phyloP scores from a whole-genome alignment of 2,329 filamentous ascomycete species.

The Colletotrichum sp. region DNA sequence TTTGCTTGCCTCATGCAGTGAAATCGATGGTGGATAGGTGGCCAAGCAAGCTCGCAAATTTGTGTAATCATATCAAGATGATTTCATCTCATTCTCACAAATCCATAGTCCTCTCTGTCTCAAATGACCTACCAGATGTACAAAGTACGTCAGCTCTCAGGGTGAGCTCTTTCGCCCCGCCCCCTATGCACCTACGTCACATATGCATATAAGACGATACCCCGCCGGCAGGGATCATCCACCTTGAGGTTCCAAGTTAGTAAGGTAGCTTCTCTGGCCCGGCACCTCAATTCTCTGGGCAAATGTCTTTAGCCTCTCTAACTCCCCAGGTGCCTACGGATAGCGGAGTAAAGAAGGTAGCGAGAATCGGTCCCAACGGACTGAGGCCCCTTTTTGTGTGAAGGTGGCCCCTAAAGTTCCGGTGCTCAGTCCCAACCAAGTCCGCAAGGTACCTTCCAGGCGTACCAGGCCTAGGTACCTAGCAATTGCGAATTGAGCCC shows the following conservation, averaged over 20 bases:
- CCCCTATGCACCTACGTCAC: conserved; percentile 7
- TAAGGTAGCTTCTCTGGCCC: neutral
- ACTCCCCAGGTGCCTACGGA: neutral
- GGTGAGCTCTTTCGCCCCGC: neutral
- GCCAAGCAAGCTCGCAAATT: neutral
- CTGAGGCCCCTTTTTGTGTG: neutral
- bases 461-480: neutral
- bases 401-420: neutral
- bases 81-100: neutral
- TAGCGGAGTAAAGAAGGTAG: neutral
- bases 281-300: neutral
- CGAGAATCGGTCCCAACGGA: neutral
- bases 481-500: neutral
- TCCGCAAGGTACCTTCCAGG: neutral
- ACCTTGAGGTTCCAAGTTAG: neutral
- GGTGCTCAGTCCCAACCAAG: neutral
- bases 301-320: neutral
- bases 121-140: neutral
- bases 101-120: neutral
- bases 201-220: conserved; percentile 10
- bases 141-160: neutral
- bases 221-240: conserved; percentile 5
- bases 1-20: neutral
- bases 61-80: neutral
- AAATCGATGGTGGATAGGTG: neutral